Percentiles rank a stretch among this genome's conserved stretches.
Conservation (phyloP, 768 basidiomycete species). For the Trametes cinnabarina region DNA sequence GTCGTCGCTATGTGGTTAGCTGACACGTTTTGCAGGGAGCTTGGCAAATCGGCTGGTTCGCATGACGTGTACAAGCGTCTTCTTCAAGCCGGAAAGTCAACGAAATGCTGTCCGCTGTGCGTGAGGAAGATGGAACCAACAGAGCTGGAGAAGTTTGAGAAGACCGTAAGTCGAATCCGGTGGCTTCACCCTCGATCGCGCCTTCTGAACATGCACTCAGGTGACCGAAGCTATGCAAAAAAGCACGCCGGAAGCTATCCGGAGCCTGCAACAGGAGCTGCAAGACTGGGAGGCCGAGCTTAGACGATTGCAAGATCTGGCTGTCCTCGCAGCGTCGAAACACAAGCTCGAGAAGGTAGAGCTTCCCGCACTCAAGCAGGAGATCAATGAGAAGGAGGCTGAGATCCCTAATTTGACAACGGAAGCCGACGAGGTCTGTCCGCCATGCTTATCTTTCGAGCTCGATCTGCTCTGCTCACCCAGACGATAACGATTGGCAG, state of each 20-base stretch:
- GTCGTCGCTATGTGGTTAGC: background rate
- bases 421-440: constrained; percentile 61
- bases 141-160: constrained; percentile 63
- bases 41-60: constrained; percentile 33
- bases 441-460: background rate
- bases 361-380: constrained; percentile 62
- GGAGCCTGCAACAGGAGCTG: constrained; percentile 46
- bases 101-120: constrained; percentile 75
- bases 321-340: constrained; percentile 53
- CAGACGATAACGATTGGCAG: constrained; percentile 34
- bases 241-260: constrained; percentile 46
- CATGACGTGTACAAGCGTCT: constrained; percentile 52
- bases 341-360: constrained; percentile 57
- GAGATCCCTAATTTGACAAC: constrained; percentile 50
- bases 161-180: constrained; percentile 46
- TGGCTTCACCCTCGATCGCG: background rate
- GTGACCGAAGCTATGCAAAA: constrained; percentile 61
- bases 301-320: constrained; percentile 52
- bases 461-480: background rate
- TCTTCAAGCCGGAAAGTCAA: constrained; percentile 55
- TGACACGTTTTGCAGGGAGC: constrained; percentile 28
- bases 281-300: constrained; percentile 61
- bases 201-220: constrained; percentile 36
- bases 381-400: constrained; percentile 57
- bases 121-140: constrained; percentile 59